Base-by-base conservation (phyloP, 106 monocot species). In the Dendrobium chrysotoxum region DNA sequence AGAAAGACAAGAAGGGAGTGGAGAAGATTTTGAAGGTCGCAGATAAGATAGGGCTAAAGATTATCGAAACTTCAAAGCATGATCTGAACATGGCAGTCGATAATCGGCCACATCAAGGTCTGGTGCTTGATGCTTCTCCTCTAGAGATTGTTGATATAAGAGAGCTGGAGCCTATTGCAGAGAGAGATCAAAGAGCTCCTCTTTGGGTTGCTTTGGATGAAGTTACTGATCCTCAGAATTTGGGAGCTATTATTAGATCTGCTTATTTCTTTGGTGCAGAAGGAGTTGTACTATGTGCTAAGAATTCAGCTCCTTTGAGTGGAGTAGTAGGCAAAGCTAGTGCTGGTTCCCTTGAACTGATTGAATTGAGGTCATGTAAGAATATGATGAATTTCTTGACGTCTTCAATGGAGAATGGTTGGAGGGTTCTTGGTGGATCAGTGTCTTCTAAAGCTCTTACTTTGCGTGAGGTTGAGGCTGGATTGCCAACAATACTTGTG, bases 341-440 rank as follows among this genome's bases (percentile, higher is more conserved):
- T 81, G 96, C 96, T 8, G 96, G 96, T 1, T 92, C 96, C 4
- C 90, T 96, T 53, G 96, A 96, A 77, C 42, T 96, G 84, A 88
- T 96, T 30, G 96, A 96, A 67, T 72, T 96, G 42, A 80, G 86
- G 44, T 87, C 90, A 18, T 96, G 96, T 71, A 96, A 89, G 85
- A 96, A 96, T 83, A 96, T 96, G 96, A 96, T 96, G 96, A 93
- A 92, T 68, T 94, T 96, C 80, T 83, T 96, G 80, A 53, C 88
- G 30, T 84, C 84, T 7, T 96, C 93, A 8, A 80, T 54, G 38
- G 94, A 92, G 20, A 96, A 96, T 80, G 96, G 93, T 4, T 96
- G 91, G 91, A 82, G 92, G 5, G 93, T 96, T 83, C 87, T 96
- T 77, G 96, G 96, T 40, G 96, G 92, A 1, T 94, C 93, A 3